Evolutionary conservation across 2,329 filamentous ascomycete genomes (phyloP).

Genomic region (Arthrobotrys conoides): DNA sequence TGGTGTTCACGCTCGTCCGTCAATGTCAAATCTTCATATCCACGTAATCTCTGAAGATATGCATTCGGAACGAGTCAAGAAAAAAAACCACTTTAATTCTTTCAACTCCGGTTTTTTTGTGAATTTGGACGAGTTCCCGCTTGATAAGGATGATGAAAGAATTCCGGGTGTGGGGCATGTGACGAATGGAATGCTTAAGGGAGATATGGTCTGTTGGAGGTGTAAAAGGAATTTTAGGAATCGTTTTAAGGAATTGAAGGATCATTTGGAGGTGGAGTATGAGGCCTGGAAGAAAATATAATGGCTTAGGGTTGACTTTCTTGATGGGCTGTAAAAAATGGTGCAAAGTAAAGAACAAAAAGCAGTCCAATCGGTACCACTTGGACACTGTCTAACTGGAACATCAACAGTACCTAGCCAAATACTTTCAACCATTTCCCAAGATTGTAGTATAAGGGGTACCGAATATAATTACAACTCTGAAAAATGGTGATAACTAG

Average conservation of each 20-base stretch:
- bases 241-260: constrained; percentile 80
- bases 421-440: too few relatives aligned
- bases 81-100: constrained; percentile 86
- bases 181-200: constrained; percentile 73
- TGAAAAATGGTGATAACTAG: too few relatives aligned
- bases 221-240: constrained; percentile 82
- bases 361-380: too few relatives aligned
- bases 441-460: too few relatives aligned
- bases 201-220: constrained; percentile 85
- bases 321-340: too few relatives aligned
- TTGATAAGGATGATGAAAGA: constrained; percentile 76
- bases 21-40: constrained; percentile 92
- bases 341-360: too few relatives aligned
- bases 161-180: constrained; percentile 68
- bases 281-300: constrained; percentile 76
- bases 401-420: too few relatives aligned
- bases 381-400: too few relatives aligned
- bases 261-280: constrained; percentile 82
- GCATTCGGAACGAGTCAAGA: constrained; percentile 78
- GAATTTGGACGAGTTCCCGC: constrained; percentile 81
- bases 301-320: too few relatives aligned
- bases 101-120: constrained; percentile 91
- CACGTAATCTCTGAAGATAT: constrained; percentile 88
- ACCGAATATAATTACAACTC: too few relatives aligned
- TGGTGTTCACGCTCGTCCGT: constrained; percentile 88